Conservation (phyloP, 805 yeast genomes). For the Candida palmyrensis region DNA sequence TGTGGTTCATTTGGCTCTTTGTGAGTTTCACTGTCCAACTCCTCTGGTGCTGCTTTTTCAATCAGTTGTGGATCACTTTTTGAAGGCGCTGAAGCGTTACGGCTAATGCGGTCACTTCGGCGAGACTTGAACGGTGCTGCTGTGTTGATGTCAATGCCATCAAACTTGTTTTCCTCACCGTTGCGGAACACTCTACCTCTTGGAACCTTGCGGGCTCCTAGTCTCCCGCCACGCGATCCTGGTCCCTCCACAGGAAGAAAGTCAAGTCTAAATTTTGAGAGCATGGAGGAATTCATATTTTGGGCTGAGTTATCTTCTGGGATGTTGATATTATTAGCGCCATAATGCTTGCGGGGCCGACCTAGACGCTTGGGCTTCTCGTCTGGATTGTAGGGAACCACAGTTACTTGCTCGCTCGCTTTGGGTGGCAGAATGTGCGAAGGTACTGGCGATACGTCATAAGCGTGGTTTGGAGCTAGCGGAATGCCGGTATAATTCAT, state of each 20-base stretch:
- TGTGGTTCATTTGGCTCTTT: neutral
- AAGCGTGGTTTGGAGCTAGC: neutral
- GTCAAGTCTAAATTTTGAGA: slow-evolving; percentile 31
- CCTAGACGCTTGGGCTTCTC: slow-evolving; percentile 30
- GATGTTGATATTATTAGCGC: slow-evolving; percentile 11
- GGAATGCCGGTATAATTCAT: neutral
- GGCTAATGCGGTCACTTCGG: neutral
- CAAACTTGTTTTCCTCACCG: neutral
- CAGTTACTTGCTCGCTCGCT: slow-evolving; percentile 6
- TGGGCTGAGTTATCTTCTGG: slow-evolving; percentile 13
- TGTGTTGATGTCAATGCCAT: neutral
- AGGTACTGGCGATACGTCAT: neutral
- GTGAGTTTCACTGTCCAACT: neutral
- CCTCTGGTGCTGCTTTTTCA: too few species aligned
- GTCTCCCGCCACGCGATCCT: slow-evolving; percentile 35
- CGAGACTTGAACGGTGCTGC: neutral
- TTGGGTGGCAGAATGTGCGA: neutral
- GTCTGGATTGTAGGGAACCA: slow-evolving; percentile 29
- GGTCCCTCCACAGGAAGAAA: slow-evolving; percentile 31
- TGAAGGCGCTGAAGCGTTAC: neutral
- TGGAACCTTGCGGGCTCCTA: slow-evolving; percentile 12
- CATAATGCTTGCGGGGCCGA: slow-evolving; percentile 26
- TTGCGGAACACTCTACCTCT: slow-evolving; percentile 14
- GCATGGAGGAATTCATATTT: slow-evolving; percentile 25
- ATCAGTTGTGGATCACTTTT: neutral